Evolutionary conservation across 2,329 filamentous ascomycete genomes (phyloP).

Genomic region (Penicillium concentricum): DNA sequence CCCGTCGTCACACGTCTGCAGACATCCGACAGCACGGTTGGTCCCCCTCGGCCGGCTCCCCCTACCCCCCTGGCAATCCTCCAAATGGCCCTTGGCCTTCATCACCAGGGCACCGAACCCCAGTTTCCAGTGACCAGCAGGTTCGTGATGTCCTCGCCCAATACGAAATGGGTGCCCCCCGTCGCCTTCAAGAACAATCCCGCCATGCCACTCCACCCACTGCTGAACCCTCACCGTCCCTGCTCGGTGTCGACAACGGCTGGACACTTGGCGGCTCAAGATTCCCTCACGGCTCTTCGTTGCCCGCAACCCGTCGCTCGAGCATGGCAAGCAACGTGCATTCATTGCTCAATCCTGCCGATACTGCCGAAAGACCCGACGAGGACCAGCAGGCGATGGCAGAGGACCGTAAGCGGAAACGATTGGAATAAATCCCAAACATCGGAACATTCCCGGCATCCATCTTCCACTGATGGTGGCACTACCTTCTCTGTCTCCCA

Average conservation of each 20-base stretch:
- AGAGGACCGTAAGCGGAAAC: conserved; percentile 63
- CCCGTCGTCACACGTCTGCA: conserved; percentile 86
- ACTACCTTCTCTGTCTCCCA: background rate
- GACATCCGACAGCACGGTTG: conserved; percentile 90
- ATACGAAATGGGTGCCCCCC: conserved; percentile 63
- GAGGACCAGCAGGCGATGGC: conserved; percentile 57
- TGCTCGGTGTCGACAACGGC: conserved; percentile 53
- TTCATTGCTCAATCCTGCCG: conserved; percentile 65
- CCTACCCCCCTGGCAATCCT: conserved; percentile 63
- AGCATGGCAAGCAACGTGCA: conserved; percentile 72
- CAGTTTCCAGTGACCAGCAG: conserved; percentile 58
- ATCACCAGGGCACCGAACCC: conserved; percentile 55
- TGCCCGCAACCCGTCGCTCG: conserved; percentile 64
- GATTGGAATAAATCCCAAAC: conserved; percentile 44
- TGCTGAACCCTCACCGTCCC: conserved; percentile 50
- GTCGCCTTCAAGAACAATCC: conserved; percentile 47
- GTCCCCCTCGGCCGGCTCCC: conserved; percentile 58
- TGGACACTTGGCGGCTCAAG: conserved; percentile 55
- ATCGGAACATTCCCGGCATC: background rate
- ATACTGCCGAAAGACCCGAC: conserved; percentile 64
- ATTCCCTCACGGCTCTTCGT: conserved; percentile 41
- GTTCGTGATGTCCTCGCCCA: conserved; percentile 62
- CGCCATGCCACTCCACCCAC: conserved; percentile 56
- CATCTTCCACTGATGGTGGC: background rate
- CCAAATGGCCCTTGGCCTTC: conserved; percentile 69